Evolutionary conservation across 2,329 filamentous ascomycete species (phyloP), one percentile per base, ranked within the genome.

Genomic region (Allantophomopsis lycopodina): DNA sequence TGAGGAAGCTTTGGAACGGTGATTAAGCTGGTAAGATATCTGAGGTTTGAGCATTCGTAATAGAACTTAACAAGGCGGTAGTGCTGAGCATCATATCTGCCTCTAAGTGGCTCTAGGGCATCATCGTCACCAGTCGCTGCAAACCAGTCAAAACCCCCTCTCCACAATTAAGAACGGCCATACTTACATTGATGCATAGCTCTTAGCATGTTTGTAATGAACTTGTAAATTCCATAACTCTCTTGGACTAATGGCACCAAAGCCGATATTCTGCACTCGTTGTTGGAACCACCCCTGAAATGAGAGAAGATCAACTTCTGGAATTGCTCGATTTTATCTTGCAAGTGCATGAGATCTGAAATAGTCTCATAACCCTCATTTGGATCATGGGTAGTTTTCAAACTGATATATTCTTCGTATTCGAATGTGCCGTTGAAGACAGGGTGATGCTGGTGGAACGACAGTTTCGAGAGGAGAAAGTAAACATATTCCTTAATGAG

Each of bases 341-440:
- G 91, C 43, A 98, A 70, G 7, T 79, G 82, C 88, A 96, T 95
- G 40, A 98, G 73, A 60, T 98, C 91, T 49, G 81, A 84, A 51
- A 98, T 96, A 17, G 89, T 95, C 68, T 98, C 91, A 57, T 80
- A 89, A 56, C 91, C 91, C 65, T 98, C 91, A 55, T 98, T 96
- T 4, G 91, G 91, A 60, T 98, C 91, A 60, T 96, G 95, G 65
- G 94, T 96, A 20, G 87, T 86, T 66, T 94, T 96, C 58, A 98
- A 69, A 56, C 87, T 94, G 59, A 96, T 88, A 60, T 98, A 98
- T 59, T 98, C 91, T 65, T 96, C 89, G 57, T 98, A 98, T 59
- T 98, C 91, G 55, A 98, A 98, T 2, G 89, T 87, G 44, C 89
- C 91, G 61, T 98, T 98, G 68, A 98, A 98, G 60, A 96, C 89